A percentile compares a stretch with the other conserved stretches of the same genome.
Evolutionary conservation across 2,329 filamentous ascomycete species (phyloP).

Genomic region (Fusarium equiseti): DNA sequence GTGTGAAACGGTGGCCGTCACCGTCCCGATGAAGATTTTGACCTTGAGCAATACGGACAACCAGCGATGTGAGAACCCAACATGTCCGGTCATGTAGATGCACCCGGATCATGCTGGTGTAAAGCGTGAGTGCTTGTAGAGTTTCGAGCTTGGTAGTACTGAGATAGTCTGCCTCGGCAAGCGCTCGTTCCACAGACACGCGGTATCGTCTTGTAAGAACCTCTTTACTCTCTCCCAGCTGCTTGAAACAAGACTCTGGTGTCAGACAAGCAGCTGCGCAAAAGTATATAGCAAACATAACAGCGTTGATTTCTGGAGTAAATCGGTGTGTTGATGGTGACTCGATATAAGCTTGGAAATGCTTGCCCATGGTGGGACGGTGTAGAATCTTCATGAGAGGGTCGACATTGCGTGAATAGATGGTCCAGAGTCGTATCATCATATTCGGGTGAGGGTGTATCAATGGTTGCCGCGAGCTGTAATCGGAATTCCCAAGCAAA

Average conservation of each 20-base stretch:
- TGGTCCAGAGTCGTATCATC: conserved; percentile 53
- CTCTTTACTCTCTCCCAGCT: conserved; percentile 53
- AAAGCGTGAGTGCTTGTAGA: conserved; percentile 58
- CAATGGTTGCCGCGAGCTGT: conserved; percentile 36
- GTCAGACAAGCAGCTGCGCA: conserved; percentile 54
- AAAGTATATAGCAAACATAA: conserved; percentile 60
- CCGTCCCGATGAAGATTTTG: conserved; percentile 59
- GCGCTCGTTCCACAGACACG: conserved; percentile 53
- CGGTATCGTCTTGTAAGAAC: conserved; percentile 51
- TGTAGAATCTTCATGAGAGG: conserved; percentile 60
- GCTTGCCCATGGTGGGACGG: conserved; percentile 53
- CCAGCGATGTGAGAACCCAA: conserved; percentile 57
- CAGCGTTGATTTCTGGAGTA: conserved; percentile 49
- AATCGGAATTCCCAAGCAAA: conserved; percentile 45
- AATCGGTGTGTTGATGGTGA: conserved; percentile 32
- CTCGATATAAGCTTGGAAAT: conserved; percentile 47
- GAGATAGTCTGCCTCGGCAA: conserved; percentile 59
- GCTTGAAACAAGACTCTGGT: conserved; percentile 48
- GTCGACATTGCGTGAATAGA: conserved; percentile 58
- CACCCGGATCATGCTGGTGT: conserved; percentile 56
- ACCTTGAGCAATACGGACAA: conserved; percentile 59
- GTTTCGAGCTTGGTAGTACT: conserved; percentile 55
- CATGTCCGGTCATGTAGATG: conserved; percentile 55
- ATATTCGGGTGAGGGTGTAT: conserved; percentile 55
- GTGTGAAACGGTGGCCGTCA: conserved; percentile 51